These are phyloP conservation scores for Eucalyptus pauciflora DNA, from an alignment of 345 rosid genomes.

Conservation along the genomic window DNA sequence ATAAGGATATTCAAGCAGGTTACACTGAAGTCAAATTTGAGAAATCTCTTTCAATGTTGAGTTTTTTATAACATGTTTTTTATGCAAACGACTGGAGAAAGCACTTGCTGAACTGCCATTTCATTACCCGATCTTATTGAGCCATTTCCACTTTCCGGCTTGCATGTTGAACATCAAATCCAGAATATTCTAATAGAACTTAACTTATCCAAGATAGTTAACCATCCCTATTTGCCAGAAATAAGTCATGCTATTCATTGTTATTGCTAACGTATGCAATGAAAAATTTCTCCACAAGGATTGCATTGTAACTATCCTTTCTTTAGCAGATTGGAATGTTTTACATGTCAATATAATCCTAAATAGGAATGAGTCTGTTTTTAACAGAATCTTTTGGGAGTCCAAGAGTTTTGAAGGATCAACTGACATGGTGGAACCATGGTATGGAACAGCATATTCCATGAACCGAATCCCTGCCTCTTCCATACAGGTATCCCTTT, in stretches of 20 bases:
- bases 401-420: constrained; percentile 85
- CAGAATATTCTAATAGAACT: neutral
- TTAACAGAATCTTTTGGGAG: constrained; percentile 77
- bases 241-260: neutral
- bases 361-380: neutral
- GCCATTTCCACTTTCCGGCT: neutral
- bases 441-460: constrained; percentile 83
- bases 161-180: neutral
- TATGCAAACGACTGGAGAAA: neutral
- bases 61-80: neutral
- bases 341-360: neutral
- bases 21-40: neutral
- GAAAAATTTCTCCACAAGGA: neutral
- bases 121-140: neutral
- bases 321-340: neutral
- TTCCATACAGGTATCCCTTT: constrained; percentile 41
- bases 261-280: neutral
- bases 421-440: constrained; percentile 71
- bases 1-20: neutral
- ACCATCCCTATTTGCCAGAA: neutral
- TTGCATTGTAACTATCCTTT: neutral
- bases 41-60: neutral
- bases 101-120: neutral
- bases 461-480: constrained; percentile 43
- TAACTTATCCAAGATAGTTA: neutral